phyloP scores from a whole-genome alignment of 2,329 filamentous ascomycete species.

The Aspergillus pseudonomiae region DNA sequence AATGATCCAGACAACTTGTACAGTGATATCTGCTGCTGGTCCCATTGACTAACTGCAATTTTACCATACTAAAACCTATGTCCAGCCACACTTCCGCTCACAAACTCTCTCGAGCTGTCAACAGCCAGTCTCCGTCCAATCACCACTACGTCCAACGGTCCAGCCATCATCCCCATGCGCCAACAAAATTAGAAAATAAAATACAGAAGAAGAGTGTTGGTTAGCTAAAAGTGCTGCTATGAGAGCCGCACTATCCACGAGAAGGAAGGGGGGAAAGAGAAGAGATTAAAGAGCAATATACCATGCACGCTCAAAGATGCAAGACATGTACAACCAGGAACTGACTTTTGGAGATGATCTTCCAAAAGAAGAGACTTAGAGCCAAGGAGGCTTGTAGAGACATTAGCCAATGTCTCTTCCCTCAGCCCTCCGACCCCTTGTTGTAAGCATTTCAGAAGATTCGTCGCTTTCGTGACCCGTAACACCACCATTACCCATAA shows the following conservation, averaged over 20 bases:
- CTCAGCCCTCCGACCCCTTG: slow-evolving; percentile 14
- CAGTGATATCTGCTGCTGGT: background rate
- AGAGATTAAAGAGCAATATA: slow-evolving; percentile 26
- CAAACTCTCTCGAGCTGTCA: background rate
- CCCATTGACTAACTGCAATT: background rate
- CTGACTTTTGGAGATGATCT: slow-evolving; percentile 25
- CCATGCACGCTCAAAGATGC: slow-evolving; percentile 43
- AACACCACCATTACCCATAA: slow-evolving; percentile 34
- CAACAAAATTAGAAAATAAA: slow-evolving; percentile 14
- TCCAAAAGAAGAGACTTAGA: slow-evolving; percentile 17
- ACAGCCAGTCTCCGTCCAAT: slow-evolving; percentile 2
- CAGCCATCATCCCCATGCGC: slow-evolving; percentile 7
- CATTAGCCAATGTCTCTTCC: background rate
- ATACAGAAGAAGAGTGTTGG: slow-evolving; percentile 7
- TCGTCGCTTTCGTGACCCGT: slow-evolving; percentile 43
- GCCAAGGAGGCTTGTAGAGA: slow-evolving; percentile 4
- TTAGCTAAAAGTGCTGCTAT: background rate
- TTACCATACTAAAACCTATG: background rate
- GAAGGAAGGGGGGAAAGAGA: slow-evolving; percentile 26
- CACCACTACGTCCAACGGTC: slow-evolving; percentile 1
- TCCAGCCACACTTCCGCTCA: background rate
- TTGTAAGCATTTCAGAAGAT: slow-evolving; percentile 28
- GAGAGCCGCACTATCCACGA: slow-evolving; percentile 3
- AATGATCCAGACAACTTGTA: background rate
- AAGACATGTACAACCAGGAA: slow-evolving; percentile 34